phyloP scores from a whole-genome alignment of 176 grass and related monocot species.

The Areca catechu region DNA sequence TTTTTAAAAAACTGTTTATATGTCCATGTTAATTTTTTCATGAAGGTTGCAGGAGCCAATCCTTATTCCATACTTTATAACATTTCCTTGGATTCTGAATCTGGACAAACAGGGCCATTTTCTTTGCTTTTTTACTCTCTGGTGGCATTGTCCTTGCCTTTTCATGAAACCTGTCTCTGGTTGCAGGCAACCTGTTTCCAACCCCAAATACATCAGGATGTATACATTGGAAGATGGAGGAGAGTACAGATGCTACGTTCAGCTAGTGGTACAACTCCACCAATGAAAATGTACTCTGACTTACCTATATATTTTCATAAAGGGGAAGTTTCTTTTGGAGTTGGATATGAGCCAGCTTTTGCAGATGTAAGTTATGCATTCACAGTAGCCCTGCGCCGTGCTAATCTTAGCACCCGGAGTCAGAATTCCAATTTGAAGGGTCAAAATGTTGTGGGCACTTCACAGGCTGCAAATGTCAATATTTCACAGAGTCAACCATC shows the following conservation, averaged over 20 bases:
- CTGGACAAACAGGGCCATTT: too few species aligned
- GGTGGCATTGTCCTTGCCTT: too few species aligned
- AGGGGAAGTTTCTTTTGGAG: constrained; percentile 94
- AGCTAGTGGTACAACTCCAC: constrained; percentile 94
- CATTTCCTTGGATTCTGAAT: too few species aligned
- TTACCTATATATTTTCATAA: constrained; percentile 92
- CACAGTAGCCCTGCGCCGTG: constrained; percentile 68
- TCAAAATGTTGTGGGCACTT: not conserved
- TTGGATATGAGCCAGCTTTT: constrained; percentile 97
- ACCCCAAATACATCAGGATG: constrained; percentile 93
- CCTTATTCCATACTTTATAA: too few species aligned
- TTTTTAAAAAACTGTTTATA: too few species aligned
- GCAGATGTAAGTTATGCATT: constrained; percentile 98
- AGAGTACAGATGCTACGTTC: constrained; percentile 85
- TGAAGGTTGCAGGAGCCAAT: too few species aligned
- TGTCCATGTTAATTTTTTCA: too few species aligned
- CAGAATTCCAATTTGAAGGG: constrained; percentile 22
- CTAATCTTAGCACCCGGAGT: constrained; percentile 76
- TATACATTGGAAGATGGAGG: constrained; percentile 92
- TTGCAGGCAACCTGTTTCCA: constrained; percentile 97
- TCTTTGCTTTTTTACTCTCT: too few species aligned
- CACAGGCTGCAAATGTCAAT: constrained; percentile 1
- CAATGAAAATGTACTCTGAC: constrained; percentile 97
- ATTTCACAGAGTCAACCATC: constrained; percentile 28
- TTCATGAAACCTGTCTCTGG: not conserved